Conservation (phyloP, 1,284 basidiomycete species). For the Grifola frondosa region DNA sequence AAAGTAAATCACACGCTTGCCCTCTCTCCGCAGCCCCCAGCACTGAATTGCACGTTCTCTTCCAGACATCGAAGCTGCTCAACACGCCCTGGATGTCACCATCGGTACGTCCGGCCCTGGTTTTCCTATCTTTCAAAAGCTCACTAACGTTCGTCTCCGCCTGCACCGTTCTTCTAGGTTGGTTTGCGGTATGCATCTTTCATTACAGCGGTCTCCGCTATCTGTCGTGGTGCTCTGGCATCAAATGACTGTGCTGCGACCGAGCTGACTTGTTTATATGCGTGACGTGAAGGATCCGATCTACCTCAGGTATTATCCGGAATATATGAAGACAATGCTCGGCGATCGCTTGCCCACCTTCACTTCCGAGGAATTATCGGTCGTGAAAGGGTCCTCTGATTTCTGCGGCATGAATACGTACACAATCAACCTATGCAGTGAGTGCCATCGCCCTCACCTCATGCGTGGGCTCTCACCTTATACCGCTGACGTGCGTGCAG, state of each 20-base stretch:
- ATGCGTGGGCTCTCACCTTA: too few relatives aligned
- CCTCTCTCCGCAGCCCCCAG: neutral
- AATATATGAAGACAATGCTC: slow-evolving; percentile 57
- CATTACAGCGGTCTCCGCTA: too few relatives aligned
- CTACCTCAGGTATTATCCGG: slow-evolving; percentile 72
- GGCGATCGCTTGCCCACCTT: slow-evolving; percentile 68
- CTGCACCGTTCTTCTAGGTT: slow-evolving; percentile 38
- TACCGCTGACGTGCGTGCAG: slow-evolving; percentile 31
- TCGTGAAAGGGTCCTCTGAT: slow-evolving; percentile 70
- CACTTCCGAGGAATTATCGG: slow-evolving; percentile 55
- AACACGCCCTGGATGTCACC: slow-evolving; percentile 63
- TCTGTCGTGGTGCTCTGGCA: too few relatives aligned
- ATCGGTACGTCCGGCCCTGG: slow-evolving; percentile 46
- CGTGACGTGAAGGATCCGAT: slow-evolving; percentile 58
- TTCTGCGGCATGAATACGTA: slow-evolving; percentile 77
- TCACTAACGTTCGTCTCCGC: too few relatives aligned
- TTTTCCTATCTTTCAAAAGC: slow-evolving; percentile 4
- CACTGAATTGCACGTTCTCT: slow-evolving; percentile 4
- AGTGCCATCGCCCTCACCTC: slow-evolving; percentile 26
- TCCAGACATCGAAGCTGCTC: slow-evolving; percentile 61
- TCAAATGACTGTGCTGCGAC: neutral
- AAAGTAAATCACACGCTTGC: slow-evolving; percentile 46
- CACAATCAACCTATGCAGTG: slow-evolving; percentile 68
- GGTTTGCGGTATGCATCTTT: slow-evolving; percentile 54
- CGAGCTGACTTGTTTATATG: neutral